A percentile compares a stretch with the other conserved stretches of the same genome.
Conservation (phyloP, 192 early-diverging fungal species). For the Podila verticillata region DNA sequence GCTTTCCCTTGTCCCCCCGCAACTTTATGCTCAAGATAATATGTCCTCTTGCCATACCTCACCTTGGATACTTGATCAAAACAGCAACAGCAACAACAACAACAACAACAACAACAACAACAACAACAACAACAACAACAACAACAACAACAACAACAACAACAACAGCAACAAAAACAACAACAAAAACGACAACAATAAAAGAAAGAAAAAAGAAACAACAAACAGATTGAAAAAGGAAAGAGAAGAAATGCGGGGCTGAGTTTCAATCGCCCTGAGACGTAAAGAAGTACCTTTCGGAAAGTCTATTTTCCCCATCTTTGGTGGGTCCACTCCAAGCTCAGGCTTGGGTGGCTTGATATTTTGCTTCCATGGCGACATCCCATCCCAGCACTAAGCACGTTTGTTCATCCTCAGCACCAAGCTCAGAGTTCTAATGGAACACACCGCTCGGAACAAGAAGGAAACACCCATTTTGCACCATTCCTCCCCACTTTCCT, state of each 20-base stretch:
- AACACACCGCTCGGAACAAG: background rate
- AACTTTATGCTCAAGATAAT: background rate
- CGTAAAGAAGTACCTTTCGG: background rate
- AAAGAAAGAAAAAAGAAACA: background rate
- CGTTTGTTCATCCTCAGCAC: too few relatives aligned
- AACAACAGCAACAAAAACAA: too few relatives aligned
- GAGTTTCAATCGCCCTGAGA: conserved; percentile 27
- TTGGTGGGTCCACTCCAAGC: background rate
- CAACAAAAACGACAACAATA: too few relatives aligned
- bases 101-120: too few relatives aligned
- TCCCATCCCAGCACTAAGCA: background rate
- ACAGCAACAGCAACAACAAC: too few relatives aligned
- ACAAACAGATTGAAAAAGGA: conserved; percentile 9
- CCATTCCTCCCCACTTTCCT: background rate
- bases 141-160: too few relatives aligned
- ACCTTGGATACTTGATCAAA: too few relatives aligned
- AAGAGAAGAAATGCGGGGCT: conserved; percentile 37
- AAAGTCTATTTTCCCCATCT: conserved; percentile 2
- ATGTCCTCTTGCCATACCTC: background rate
- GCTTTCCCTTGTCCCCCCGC: too few relatives aligned
- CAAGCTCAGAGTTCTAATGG: background rate
- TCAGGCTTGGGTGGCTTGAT: background rate
- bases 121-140: too few relatives aligned
- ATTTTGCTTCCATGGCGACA: background rate
- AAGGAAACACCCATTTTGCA: background rate